Evolutionary conservation across 2,329 filamentous ascomycete species (phyloP).

Genomic region (Talaromyces sp.): DNA sequence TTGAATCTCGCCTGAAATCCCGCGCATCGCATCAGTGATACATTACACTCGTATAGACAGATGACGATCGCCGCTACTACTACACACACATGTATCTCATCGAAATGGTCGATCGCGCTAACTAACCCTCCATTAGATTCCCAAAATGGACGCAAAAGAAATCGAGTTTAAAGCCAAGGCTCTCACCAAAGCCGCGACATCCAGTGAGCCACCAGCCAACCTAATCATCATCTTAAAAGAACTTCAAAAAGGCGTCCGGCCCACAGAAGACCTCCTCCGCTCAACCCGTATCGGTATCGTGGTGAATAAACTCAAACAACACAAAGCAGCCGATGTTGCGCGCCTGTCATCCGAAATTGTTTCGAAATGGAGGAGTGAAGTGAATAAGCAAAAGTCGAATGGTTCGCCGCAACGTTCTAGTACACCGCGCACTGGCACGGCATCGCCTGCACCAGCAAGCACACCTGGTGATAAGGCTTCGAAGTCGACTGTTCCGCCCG

Average conservation of each 20-base stretch:
- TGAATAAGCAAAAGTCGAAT: constrained; percentile 45
- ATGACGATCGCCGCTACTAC: neutral
- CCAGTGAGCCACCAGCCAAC: constrained; percentile 69
- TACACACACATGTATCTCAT: neutral
- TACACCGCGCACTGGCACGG: constrained; percentile 49
- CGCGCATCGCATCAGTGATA: neutral
- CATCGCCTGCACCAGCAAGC: constrained; percentile 48
- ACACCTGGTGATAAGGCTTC: constrained; percentile 49
- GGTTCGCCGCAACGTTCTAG: constrained; percentile 40
- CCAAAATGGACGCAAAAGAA: constrained; percentile 75
- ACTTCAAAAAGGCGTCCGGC: constrained; percentile 74
- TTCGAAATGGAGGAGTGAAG: constrained; percentile 57
- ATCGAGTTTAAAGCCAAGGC: constrained; percentile 73
- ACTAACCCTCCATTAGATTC: neutral
- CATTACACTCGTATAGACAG: neutral
- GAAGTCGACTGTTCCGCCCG: constrained; percentile 58
- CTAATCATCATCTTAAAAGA: constrained; percentile 72
- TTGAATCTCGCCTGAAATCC: neutral
- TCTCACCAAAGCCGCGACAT: constrained; percentile 72
- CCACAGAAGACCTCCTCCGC: constrained; percentile 85
- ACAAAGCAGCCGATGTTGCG: constrained; percentile 71
- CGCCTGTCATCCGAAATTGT: constrained; percentile 78
- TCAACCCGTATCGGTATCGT: constrained; percentile 88
- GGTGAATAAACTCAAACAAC: constrained; percentile 78
- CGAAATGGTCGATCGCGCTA: neutral